Evolutionary conservation across 1,284 basidiomycete species (phyloP).

Genomic region (Cryptococcus depauperatus): DNA sequence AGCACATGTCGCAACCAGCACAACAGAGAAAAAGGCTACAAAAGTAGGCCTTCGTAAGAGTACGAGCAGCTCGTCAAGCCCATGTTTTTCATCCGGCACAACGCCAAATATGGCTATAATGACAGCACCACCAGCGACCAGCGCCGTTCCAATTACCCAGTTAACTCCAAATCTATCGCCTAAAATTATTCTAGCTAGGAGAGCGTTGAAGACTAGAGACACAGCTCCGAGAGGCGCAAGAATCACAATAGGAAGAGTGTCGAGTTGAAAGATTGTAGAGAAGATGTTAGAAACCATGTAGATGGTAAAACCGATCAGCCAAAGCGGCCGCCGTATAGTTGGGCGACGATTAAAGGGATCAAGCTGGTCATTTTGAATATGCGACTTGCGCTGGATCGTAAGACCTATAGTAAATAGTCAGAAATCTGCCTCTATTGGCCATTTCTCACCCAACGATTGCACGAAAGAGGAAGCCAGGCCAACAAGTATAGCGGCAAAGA

Average conservation of each 20-base stretch:
- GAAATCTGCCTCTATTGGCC: background rate
- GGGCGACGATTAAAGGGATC: constrained; percentile 58
- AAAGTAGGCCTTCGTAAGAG: constrained; percentile 75
- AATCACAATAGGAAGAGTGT: constrained; percentile 84
- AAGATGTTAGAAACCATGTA: constrained; percentile 84
- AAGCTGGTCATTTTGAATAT: constrained; percentile 71
- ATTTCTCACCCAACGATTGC: constrained; percentile 61
- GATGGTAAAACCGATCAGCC: constrained; percentile 75
- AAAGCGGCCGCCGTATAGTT: constrained; percentile 71
- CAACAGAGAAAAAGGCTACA: constrained; percentile 67
- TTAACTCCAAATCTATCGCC: constrained; percentile 77
- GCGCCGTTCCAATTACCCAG: constrained; percentile 74
- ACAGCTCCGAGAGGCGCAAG: constrained; percentile 85
- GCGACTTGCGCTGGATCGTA: constrained; percentile 90
- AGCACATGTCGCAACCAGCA: constrained; percentile 58
- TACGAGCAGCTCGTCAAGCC: constrained; percentile 72
- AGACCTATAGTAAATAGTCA: constrained; percentile 50
- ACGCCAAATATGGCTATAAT: constrained; percentile 88
- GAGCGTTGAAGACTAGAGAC: constrained; percentile 88
- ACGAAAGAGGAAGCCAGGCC: constrained; percentile 82
- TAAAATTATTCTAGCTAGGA: constrained; percentile 78
- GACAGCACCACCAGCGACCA: constrained; percentile 82
- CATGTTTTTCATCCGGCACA: constrained; percentile 82
- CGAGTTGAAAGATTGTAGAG: constrained; percentile 80
- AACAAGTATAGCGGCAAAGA: constrained; percentile 56